Conservation (phyloP, 2,329 filamentous ascomycete species). For the Graphilbum sp. region DNA sequence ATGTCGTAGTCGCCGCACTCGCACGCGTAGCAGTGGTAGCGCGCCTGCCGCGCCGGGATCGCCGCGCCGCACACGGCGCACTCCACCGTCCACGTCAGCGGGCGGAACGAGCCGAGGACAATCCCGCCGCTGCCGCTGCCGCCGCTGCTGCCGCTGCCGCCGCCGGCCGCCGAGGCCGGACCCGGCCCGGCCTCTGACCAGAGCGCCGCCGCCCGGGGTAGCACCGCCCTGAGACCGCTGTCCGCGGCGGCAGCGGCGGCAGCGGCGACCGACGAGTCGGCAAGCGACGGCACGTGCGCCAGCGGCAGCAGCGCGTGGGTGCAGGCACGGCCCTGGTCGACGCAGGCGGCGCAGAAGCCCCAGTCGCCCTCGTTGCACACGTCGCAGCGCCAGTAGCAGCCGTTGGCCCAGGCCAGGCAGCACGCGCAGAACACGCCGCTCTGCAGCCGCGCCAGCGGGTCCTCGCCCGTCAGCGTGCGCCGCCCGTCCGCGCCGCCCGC, state of each 20-base stretch:
- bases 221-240: too few relatives aligned
- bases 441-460: constrained; percentile 52
- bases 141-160: constrained; percentile 18
- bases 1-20: constrained; percentile 71
- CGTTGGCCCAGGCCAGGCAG: constrained; percentile 58
- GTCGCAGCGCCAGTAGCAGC: constrained; percentile 82
- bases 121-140: constrained; percentile 23
- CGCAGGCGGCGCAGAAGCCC: constrained; percentile 83
- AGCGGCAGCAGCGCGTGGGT: constrained; percentile 68
- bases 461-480: constrained; percentile 44
- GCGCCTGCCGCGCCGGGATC: constrained; percentile 51
- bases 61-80: constrained; percentile 65
- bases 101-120: constrained; percentile 41
- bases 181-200: constrained; percentile 26
- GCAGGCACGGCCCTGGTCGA: constrained; percentile 68
- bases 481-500: constrained; percentile 37
- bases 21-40: constrained; percentile 71
- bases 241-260: too few relatives aligned
- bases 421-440: constrained; percentile 71
- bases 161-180: constrained; percentile 27
- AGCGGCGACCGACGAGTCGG: too few relatives aligned
- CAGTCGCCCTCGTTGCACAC: constrained; percentile 83
- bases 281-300: constrained; percentile 35
- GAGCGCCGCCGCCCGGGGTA: constrained; percentile 28
- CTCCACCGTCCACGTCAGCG: constrained; percentile 54